Conservation (phyloP, 2,329 filamentous ascomycete genomes). For the Colletotrichum caudatum region DNA sequence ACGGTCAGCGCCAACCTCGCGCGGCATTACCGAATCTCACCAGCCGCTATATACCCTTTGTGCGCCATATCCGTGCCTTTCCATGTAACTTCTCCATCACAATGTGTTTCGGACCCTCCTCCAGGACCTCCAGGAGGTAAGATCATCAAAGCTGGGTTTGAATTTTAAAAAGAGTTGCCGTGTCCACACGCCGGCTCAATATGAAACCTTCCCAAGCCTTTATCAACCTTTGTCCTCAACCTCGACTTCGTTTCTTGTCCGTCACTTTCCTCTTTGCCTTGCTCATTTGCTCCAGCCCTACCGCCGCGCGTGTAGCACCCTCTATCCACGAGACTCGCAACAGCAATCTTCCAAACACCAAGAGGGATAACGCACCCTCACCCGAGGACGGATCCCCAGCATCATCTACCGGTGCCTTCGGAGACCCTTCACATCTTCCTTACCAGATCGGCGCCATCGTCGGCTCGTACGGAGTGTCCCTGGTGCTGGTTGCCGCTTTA, state of each 20-base stretch:
- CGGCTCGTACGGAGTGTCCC: slow-evolving; percentile 82
- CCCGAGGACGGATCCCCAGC: slow-evolving; percentile 71
- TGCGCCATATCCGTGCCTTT: slow-evolving; percentile 56
- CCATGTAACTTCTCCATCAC: slow-evolving; percentile 61
- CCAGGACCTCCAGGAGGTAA: slow-evolving; percentile 61
- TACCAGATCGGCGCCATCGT: slow-evolving; percentile 87
- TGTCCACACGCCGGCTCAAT: slow-evolving; percentile 54
- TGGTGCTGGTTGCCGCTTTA: slow-evolving; percentile 78
- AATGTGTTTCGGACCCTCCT: slow-evolving; percentile 64
- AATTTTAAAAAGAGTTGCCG: slow-evolving; percentile 48
- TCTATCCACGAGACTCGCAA: slow-evolving; percentile 44
- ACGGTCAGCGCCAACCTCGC: slow-evolving; percentile 56
- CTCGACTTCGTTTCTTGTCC: slow-evolving; percentile 43
- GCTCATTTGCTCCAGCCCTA: slow-evolving; percentile 47
- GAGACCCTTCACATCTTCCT: slow-evolving; percentile 72
- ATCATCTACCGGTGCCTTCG: slow-evolving; percentile 65
- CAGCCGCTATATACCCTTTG: slow-evolving; percentile 70
- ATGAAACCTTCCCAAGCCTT: slow-evolving; percentile 54
- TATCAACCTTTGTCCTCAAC: slow-evolving; percentile 46
- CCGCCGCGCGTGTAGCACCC: slow-evolving; percentile 47
- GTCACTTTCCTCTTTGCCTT: slow-evolving; percentile 43
- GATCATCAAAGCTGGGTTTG: slow-evolving; percentile 48
- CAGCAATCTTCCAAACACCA: slow-evolving; percentile 59
- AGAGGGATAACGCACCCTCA: slow-evolving; percentile 68
- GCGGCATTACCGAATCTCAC: slow-evolving; percentile 61